A percentile compares a stretch with the other conserved stretches of the same genome.
Evolutionary conservation across 164 flowering plant species (phyloP).

Genomic region (Berberis vulgaris): DNA sequence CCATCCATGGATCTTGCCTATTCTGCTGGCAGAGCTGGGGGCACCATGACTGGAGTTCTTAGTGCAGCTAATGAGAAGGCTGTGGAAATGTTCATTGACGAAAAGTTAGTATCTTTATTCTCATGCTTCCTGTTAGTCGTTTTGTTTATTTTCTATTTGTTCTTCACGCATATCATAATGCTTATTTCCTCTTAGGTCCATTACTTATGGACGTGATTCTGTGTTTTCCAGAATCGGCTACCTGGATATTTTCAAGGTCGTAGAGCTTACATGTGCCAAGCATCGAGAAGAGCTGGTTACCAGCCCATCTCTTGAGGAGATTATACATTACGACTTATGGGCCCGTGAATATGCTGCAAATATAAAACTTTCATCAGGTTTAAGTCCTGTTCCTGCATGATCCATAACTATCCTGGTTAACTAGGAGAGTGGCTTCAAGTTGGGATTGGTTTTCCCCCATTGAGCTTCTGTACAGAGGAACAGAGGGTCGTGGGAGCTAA

Average conservation of each 20-base stretch:
- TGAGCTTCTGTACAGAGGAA: neutral
- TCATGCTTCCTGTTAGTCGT: neutral
- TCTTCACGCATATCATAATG: neutral
- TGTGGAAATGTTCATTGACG: slow-evolving; percentile 90
- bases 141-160: neutral
- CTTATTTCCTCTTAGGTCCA: neutral
- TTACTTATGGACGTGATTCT: slow-evolving; percentile 5
- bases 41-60: slow-evolving; percentile 99
- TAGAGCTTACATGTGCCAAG: slow-evolving; percentile 84
- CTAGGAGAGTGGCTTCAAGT: neutral
- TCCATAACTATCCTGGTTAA: neutral
- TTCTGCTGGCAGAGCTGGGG: slow-evolving; percentile 98
- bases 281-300: slow-evolving; percentile 59
- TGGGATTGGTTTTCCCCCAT: neutral
- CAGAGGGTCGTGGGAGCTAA: neutral
- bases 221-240: slow-evolving; percentile 65
- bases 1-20: slow-evolving; percentile 98
- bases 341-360: slow-evolving; percentile 76
- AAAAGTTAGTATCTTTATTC: slow-evolving; percentile 42
- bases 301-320: slow-evolving; percentile 88
- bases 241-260: slow-evolving; percentile 84
- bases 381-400: slow-evolving; percentile 55
- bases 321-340: slow-evolving; percentile 89
- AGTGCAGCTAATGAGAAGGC: slow-evolving; percentile 99
- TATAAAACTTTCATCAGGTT: slow-evolving; percentile 33